These are phyloP conservation scores for Jatropha multifida DNA, from an alignment of 441 rosid genomes.

Conservation along the genomic window DNA sequence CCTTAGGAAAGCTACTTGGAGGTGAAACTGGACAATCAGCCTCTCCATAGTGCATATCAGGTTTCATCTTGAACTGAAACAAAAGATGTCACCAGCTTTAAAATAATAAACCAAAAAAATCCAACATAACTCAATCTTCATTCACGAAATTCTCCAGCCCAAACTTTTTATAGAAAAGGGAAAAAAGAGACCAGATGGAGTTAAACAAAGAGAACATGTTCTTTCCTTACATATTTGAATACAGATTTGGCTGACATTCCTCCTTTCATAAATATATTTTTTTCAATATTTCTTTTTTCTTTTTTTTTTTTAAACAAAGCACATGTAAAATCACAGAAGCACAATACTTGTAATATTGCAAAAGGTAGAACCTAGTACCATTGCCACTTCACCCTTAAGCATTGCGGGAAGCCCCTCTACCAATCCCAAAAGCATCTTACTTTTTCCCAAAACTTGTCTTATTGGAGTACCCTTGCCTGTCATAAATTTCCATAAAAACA, in stretches of 20 bases:
- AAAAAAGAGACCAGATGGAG: neutral
- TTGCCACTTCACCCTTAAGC: conserved; percentile 93
- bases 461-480: conserved; percentile 79
- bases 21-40: conserved; percentile 77
- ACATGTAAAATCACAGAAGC: neutral
- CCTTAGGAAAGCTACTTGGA: conserved; percentile 72
- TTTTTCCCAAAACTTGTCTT: conserved; percentile 84
- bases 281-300: neutral
- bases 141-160: conserved; percentile 2
- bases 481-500: conserved; percentile 14
- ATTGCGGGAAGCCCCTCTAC: conserved; percentile 91
- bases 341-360: neutral
- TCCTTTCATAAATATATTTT: neutral
- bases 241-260: neutral
- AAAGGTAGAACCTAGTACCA: conserved; percentile 49
- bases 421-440: conserved; percentile 85
- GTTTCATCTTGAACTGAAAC: conserved; percentile 92
- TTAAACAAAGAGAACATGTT: neutral
- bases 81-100: conserved; percentile 15
- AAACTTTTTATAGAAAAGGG: neutral
- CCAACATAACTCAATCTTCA: neutral
- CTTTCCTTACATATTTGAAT: neutral
- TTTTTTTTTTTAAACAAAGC: neutral
- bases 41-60: conserved; percentile 91
- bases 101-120: conserved; percentile 2